A percentile compares a stretch with the other conserved stretches of the same genome.
phyloP scores from a whole-genome alignment of 208 protist genomes.

The Crithidia brevicula region DNA sequence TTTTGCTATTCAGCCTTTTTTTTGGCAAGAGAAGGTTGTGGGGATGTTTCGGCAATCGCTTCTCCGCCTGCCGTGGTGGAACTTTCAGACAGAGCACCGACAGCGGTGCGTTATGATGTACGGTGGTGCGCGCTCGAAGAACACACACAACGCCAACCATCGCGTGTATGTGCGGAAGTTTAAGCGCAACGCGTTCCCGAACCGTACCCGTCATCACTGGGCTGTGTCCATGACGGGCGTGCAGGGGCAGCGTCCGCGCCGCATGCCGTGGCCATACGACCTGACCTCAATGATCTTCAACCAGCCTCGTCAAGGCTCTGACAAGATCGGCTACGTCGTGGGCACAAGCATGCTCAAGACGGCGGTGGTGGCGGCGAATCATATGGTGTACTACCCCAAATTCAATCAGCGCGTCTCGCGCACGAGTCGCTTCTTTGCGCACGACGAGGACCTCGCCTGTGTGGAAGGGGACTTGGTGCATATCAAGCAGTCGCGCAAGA shows the following conservation, averaged over 20 bases:
- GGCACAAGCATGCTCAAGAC: conserved; percentile 94
- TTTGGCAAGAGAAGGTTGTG: too few species aligned
- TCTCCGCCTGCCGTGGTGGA: conserved; percentile 88
- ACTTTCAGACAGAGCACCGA: conserved; percentile 92
- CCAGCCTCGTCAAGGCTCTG: conserved; percentile 86
- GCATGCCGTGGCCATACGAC: conserved; percentile 94
- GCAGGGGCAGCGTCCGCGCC: conserved; percentile 82
- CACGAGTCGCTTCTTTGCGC: conserved; percentile 92
- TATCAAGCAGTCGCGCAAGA: conserved; percentile 93
- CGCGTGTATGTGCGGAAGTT: conserved; percentile 91
- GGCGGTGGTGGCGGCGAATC: conserved; percentile 87
- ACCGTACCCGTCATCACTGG: conserved; percentile 91
- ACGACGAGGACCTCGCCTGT: conserved; percentile 93
- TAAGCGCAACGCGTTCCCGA: conserved; percentile 90
- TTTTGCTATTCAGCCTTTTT: too few species aligned
- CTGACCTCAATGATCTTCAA: conserved; percentile 94
- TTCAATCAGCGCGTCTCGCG: conserved; percentile 92
- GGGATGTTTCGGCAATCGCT: conserved; percentile 75
- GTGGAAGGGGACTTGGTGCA: conserved; percentile 93
- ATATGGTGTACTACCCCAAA: conserved; percentile 95
- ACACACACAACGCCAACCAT: conserved; percentile 91
- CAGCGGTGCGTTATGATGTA: conserved; percentile 91
- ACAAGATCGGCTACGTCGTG: conserved; percentile 94
- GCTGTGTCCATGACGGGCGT: conserved; percentile 91
- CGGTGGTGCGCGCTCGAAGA: conserved; percentile 83